Base-by-base conservation (phyloP, 306 rosid species). In the Senna tora region DNA sequence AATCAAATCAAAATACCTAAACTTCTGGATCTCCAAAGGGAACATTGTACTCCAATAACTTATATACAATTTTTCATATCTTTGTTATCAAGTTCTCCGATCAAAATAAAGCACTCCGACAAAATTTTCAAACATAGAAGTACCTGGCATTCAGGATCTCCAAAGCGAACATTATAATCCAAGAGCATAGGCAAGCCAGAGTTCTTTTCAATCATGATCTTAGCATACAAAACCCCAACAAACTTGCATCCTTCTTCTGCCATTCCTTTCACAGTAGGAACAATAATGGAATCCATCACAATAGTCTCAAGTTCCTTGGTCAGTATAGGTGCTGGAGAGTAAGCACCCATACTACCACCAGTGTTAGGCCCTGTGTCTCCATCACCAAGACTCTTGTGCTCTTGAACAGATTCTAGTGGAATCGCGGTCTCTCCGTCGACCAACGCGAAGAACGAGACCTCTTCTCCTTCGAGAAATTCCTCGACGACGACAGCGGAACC, bases 11-110 rank as follows among this genome's bases (percentile, higher is more conserved):
- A n/a, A n/a, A n/a, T n/a, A n/a, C n/a, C n/a, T n/a, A n/a, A n/a
- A n/a, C n/a, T n/a, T n/a, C n/a, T 0, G 98, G 98, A 79, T 93
- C 97, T 11, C 98, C 98, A 80, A 93, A 90, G 46, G 97, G 93
- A 56, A 93, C 97, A 56, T 93, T 93, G 81, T 93, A 93, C 82
- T 90, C 98, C 2, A 93, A 88, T 67, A 93, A n/a, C n/a, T n/a
- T n/a, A n/a, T n/a, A n/a, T n/a, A n/a, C n/a, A n/a, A n/a, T n/a
- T n/a, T n/a, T n/a, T n/a, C n/a, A n/a, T n/a, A n/a, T n/a, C n/a
- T n/a, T n/a, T n/a, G n/a, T n/a, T n/a, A n/a, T n/a, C n/a, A n/a
- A n/a, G n/a, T n/a, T n/a, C n/a, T n/a, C n/a, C n/a, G n/a, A n/a
- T n/a, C n/a, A n/a, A n/a, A n/a, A n/a, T n/a, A n/a, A n/a, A n/a